Base-by-base conservation (phyloP, 2,329 filamentous ascomycete genomes). In the Zalaria obscura region DNA sequence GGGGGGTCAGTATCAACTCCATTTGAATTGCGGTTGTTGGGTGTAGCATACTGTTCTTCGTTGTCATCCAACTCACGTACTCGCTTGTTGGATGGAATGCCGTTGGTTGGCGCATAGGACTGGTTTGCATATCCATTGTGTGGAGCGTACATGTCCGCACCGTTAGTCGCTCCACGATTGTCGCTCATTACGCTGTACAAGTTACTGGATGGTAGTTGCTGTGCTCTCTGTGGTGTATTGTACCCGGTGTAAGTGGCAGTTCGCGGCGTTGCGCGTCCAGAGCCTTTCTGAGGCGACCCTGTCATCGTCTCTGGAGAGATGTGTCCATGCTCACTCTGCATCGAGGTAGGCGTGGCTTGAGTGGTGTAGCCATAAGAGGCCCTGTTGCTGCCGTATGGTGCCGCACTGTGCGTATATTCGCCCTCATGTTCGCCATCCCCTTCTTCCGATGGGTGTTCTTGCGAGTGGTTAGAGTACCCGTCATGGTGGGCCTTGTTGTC, bases 181-280 rank as follows among this genome's bases (percentile, higher is more conserved):
- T 84, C 86, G 58, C 81, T 88, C 66, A 93, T 87, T 47, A 93
- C 81, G 60, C 79, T 93, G 70, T 93, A 93, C 39, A 94, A 68
- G 56, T 78, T 93, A 67, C 84, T 88, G 1, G 83, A 79, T 3
- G 81, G 73, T 45, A 78, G 70, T 35, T 68, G 66, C 43, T 71
- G 67, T 5, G 74, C 69, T 35, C 86, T 79, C 25, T 87, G 86
- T 38, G 88, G 82, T 1, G 85, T 88, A 57, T 70, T 81, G 64
- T 93, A 93, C 26, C 79, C 80, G 36, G 64, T 62, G 57, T 93
- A 95, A 1, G 80, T 73, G 4, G 85, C 75, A 1, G 84, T 93
- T 51, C 88, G 78, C 7, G 88, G 87, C 18, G 87, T 94, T 31
- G 86, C 85, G 46, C 86, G 78, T 29, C 86, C 87, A 27, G 86